Evolutionary conservation across 768 basidiomycete genomes (phyloP).

Genomic region (Chalciporus pseudorubinellus): DNA sequence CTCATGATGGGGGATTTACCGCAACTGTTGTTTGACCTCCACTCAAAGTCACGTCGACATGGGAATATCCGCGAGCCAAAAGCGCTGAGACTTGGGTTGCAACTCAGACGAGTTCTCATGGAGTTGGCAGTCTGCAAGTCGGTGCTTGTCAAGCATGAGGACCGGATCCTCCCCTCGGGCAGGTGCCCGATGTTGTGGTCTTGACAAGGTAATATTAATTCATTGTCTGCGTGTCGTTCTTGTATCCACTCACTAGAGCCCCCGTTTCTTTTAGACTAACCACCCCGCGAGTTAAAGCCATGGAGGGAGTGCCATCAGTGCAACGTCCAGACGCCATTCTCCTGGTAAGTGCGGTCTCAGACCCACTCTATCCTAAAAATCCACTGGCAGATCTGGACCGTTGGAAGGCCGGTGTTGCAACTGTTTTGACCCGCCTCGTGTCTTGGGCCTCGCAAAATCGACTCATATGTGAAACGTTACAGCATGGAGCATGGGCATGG

Average conservation of each 20-base stretch:
- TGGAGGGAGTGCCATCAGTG: no score
- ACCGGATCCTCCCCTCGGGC: background rate
- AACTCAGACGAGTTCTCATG: no score
- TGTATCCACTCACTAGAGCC: background rate
- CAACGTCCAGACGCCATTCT: background rate
- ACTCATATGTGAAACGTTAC: background rate
- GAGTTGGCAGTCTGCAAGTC: background rate
- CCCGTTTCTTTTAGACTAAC: no score
- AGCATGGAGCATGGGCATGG: constrained; percentile 1
- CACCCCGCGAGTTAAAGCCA: no score
- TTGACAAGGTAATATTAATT: no score
- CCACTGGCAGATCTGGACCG: background rate
- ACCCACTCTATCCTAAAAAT: background rate
- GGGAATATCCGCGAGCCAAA: constrained; percentile 15
- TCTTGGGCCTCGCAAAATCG: background rate
- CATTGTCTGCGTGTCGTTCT: no score
- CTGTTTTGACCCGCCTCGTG: background rate
- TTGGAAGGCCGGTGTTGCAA: background rate
- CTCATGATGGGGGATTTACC: constrained; percentile 8
- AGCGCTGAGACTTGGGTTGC: background rate
- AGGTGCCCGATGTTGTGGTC: background rate
- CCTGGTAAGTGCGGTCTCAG: background rate
- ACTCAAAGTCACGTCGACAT: constrained; percentile 7
- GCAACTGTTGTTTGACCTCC: constrained; percentile 6
- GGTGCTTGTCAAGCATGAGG: background rate